A percentile compares a stretch with the other conserved stretches of the same genome.
Evolutionary conservation across 1,284 basidiomycete species (phyloP).

Genomic region (Trametes polyzona): DNA sequence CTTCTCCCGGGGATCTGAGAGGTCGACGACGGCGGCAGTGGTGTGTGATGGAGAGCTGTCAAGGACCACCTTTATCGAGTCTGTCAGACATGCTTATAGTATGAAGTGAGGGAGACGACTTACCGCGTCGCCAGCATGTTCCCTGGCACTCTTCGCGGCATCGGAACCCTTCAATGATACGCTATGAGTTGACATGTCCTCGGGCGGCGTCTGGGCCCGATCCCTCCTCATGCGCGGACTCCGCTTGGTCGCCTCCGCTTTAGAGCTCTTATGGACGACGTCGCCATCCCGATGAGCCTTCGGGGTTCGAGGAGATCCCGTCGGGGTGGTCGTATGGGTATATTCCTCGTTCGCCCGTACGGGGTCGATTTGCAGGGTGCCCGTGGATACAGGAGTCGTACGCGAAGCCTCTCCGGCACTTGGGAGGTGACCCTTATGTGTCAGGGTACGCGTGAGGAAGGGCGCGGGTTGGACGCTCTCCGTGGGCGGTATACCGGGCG

Average conservation of each 20-base stretch:
- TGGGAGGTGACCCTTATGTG: too few relatives aligned
- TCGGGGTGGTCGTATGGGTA: background rate
- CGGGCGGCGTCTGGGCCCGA: background rate
- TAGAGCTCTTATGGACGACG: background rate
- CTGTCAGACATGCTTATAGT: background rate
- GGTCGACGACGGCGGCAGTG: background rate
- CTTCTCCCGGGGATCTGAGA: background rate
- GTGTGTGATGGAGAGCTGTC: background rate
- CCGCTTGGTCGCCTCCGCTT: background rate
- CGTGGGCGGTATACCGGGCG: too few relatives aligned
- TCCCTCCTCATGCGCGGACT: background rate
- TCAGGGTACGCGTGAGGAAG: too few relatives aligned
- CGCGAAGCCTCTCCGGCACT: too few relatives aligned
- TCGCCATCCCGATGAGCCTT: background rate
- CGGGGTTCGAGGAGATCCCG: background rate
- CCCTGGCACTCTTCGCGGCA: background rate
- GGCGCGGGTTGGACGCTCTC: too few relatives aligned
- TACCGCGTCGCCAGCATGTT: background rate
- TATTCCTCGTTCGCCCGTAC: background rate
- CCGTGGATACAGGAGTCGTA: too few relatives aligned
- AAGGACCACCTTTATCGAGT: background rate
- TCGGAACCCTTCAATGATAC: background rate
- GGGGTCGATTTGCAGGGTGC: background rate
- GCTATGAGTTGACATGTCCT: background rate
- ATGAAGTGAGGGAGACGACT: background rate